Conservation (phyloP, 2,329 filamentous ascomycete species). For the Chalaropsis thielavioides region DNA sequence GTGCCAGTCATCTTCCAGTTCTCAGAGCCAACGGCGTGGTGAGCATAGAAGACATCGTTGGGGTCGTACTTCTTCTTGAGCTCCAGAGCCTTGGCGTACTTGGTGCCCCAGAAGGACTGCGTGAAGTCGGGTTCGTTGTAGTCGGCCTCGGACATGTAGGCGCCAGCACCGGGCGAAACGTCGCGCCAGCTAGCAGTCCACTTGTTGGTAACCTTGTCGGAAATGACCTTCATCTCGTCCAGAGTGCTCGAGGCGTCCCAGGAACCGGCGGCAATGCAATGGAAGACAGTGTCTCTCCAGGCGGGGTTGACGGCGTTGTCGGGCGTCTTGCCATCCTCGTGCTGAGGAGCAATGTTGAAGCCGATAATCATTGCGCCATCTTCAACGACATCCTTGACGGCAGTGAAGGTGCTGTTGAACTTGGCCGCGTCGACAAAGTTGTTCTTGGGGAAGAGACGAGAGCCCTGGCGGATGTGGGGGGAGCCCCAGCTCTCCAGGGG, state of each 20-base stretch:
- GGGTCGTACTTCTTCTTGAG: slow-evolving; percentile 38
- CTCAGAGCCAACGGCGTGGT: slow-evolving; percentile 36
- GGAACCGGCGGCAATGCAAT: slow-evolving; percentile 24
- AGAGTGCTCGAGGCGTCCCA: slow-evolving; percentile 1
- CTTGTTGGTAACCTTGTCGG: slow-evolving; percentile 19
- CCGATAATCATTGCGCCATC: slow-evolving; percentile 26
- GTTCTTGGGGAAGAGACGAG: slow-evolving; percentile 24
- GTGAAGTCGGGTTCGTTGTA: slow-evolving; percentile 33
- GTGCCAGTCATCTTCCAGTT: slow-evolving; percentile 29
- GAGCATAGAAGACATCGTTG: slow-evolving; percentile 33
- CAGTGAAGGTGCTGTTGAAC: slow-evolving; percentile 22
- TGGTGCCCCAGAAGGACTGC: slow-evolving; percentile 33
- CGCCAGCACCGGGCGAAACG: slow-evolving; percentile 29
- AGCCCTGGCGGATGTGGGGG: slow-evolving; percentile 20
- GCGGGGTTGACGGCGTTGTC: slow-evolving; percentile 30
- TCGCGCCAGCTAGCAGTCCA: slow-evolving; percentile 22
- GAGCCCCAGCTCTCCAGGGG: slow-evolving; percentile 17
- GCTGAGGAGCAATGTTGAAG: slow-evolving; percentile 24
- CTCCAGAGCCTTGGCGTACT: slow-evolving; percentile 28
- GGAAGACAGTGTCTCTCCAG: slow-evolving; percentile 28
- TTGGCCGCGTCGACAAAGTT: slow-evolving; percentile 21
- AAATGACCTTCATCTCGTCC: slow-evolving; percentile 12
- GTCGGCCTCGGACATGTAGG: slow-evolving; percentile 40
- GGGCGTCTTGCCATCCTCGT: slow-evolving; percentile 22
- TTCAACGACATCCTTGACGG: slow-evolving; percentile 26